Evolutionary conservation across 495 filamentous ascomycete species (phyloP), one percentile per base, ranked within the genome.

Genomic region (Penicillium lividum): DNA sequence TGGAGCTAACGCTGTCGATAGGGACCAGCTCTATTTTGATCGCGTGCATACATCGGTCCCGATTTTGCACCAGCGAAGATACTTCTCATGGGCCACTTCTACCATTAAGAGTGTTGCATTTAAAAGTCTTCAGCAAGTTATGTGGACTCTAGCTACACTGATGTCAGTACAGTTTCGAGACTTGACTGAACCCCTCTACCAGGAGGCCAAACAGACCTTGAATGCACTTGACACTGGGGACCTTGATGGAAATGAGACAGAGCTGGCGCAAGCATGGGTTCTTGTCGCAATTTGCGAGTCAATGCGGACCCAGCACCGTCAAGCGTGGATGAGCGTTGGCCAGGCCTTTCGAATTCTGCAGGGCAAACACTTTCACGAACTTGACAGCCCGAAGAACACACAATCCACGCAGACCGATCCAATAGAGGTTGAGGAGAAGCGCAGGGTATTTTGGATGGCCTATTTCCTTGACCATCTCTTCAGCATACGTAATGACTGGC

Each of bases 391-490:
- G 10, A 52, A 9, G n/a, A 25, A 4, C n/a, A 34, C 45, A 4
- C 34, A 25, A 4, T 28, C 61, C 18, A 11, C 51, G 42, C 51
- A 30, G 4, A 47, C 10, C 29, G 57, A 63, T 30, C 47, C 50
- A 25, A 61, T 68, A 18, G 57, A 65, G 18, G 33, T 64, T 5
- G 81, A 84, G 51, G 79, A 82, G 55, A 72, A 70, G 59, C 68
- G 81, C 28, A 70, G 80, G 31, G 73, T 76, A 0, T 84, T 84
- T 57, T 84, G 82, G 82, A 71, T 83, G 53, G 79, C 81, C 0
- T 84, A 80, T 51, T 76, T 71, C 22, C 72, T 84, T 3, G 82
- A 84, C 56, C 74, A 75, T 40, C 67, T 83, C 18, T 68, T 80
- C 47, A 78, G 74, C 51, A 67, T 83, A 54, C 72, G 71, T 36